Evolutionary conservation across 2,329 filamentous ascomycete genomes (phyloP).

Genomic region (Stagonosporopsis chrysanthemi): DNA sequence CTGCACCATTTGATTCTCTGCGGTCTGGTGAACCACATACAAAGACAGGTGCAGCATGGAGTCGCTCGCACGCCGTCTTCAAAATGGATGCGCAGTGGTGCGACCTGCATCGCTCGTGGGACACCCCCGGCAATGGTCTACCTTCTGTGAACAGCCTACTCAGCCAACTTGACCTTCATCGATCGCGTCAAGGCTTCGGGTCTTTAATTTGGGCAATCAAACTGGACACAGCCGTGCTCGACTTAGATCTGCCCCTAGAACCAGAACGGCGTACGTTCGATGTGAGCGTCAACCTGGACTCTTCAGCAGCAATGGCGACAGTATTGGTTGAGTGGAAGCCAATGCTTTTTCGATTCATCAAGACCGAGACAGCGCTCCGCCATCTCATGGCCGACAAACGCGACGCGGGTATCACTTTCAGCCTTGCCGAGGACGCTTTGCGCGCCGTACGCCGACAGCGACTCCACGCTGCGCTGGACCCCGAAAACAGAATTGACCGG

Average conservation of each 20-base stretch:
- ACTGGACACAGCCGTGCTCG: constrained; percentile 36
- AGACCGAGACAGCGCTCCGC: constrained; percentile 31
- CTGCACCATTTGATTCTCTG: constrained; percentile 17
- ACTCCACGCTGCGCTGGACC: constrained; percentile 27
- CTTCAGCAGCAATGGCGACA: neutral
- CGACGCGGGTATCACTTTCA: constrained; percentile 29
- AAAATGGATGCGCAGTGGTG: constrained; percentile 22
- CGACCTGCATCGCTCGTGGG: neutral
- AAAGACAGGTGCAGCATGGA: constrained; percentile 25
- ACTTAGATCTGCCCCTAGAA: constrained; percentile 31
- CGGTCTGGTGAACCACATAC: neutral
- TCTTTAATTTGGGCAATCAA: constrained; percentile 37
- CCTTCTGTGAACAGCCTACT: neutral
- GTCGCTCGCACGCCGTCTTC: constrained; percentile 30
- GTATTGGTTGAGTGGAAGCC: constrained; percentile 34
- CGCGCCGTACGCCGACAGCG: constrained; percentile 37
- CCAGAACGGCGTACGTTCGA: constrained; percentile 9
- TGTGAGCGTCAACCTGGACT: constrained; percentile 15
- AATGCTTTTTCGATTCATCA: constrained; percentile 34
- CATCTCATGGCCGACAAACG: constrained; percentile 31
- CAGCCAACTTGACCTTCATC: constrained; percentile 15
- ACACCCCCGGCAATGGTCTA: neutral
- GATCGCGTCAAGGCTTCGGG: constrained; percentile 24
- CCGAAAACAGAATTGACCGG: constrained; percentile 18
- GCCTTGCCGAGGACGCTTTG: constrained; percentile 38